Base-by-base conservation (phyloP, 1,139 yeast genomes). In the Meyerozyma guilliermondii region DNA sequence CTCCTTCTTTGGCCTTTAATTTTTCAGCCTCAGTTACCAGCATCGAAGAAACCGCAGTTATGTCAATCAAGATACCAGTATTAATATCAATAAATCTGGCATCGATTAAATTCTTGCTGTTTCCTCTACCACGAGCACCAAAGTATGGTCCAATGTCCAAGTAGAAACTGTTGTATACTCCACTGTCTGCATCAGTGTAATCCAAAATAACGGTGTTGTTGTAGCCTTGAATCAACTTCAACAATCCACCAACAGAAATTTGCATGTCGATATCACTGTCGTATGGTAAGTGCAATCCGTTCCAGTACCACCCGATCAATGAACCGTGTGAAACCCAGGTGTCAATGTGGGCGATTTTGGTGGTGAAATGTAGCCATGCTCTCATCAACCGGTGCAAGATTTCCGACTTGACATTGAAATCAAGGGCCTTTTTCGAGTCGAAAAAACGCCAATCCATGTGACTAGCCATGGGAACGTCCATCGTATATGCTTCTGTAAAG, bases 21-120 rank as follows among this genome's bases (percentile, higher is more conserved):
- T 16, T 39, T 30, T 31, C 23, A 13, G 31, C 28, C 11, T 31
- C 30, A 10, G 17, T 22, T 11, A 16, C 38, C 36, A 31, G 30
- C 27, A 31, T 39, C 16, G 35, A 16, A 10, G 31, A 10, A 8
- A 36, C 23, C 11, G 30, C 54, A 5, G 52, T 49, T 29, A 51
- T 50, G 31, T 51, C 54, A 22, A 51, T 46, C 17, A 48, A 48
- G n/a, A 51, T 40, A 7, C 54, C 53, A 11, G 54, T 45, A 27
- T 42, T 42, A 8, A 46, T 37, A 36, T 51, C 54, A 22, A 51
- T 48, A 42, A 51, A 51, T 13, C 54, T 45, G 4, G 54, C 54
- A 18, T 51, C 53, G 10, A 51, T 49, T 30, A 41, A 43, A 43
- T 50, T 50, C 20, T 41, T 41, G 10, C 48, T 51, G 43, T 51